Evolutionary conservation across 768 basidiomycete species (phyloP), one percentile per base, ranked within the genome.

Genomic region (Boletus bicolor): DNA sequence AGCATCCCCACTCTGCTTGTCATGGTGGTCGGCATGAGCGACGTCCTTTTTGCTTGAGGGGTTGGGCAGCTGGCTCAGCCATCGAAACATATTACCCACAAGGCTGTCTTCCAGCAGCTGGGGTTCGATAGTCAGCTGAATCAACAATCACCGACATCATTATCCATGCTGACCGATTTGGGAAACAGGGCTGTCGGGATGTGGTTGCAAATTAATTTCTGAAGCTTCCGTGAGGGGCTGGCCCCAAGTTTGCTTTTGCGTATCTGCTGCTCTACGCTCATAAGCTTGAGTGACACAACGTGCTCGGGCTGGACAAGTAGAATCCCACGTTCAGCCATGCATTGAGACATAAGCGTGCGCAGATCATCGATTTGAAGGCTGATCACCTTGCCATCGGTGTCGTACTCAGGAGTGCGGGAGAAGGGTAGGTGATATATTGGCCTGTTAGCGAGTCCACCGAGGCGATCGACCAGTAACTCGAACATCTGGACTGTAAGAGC

Each of bases 241-340:
- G 64, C 56, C 24, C 49, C 49, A 7, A 53, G 8, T 12, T 39
- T 28, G 9, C 24, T 2, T 34, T 11, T 3, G 24, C 21, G 34
- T 12, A 72, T 50, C n/a, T 65, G 59, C 38, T 52, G 56, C 36
- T 81, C 74, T 8, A 81, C 57, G 0, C 69, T 67, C 74, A 75
- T 75, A 32, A 82, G 65, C 53, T 74, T 70, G 54, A 76, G 77
- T 0, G 81, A 82, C 2, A 80, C 69, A 3, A 79, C 73, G 39
- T 82, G 79, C 44, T 82, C 80, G 0, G 81, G 81, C 46, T 82
- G 80, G 10, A 67, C 60, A 3, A 82, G 63, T 3, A 81, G 60
- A 10, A 82, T 58, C 0, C 80, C 80, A 19, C 67, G 59, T 36
- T 62, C 62, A 0, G 49, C 49, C 51, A 63, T 66, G 54, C 81